Conservation (phyloP, 352 stramenopile genomes). For the Blastocystis hominis region DNA sequence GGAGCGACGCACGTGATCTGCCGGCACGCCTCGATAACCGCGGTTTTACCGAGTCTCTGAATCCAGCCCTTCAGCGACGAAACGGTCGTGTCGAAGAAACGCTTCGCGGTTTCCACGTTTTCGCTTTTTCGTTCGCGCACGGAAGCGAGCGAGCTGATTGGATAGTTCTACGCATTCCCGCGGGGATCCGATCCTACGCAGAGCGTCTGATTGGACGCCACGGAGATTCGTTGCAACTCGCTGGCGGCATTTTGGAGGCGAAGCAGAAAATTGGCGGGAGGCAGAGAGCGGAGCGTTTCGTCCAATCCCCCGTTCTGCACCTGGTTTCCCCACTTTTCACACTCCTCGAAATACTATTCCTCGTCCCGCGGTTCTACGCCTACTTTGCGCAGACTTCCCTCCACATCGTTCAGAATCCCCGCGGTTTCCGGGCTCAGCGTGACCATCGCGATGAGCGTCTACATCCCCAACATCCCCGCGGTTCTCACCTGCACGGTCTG, state of each 20-base stretch:
- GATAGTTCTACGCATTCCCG: not conserved
- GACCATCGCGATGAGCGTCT: not conserved
- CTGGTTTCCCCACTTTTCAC: not conserved
- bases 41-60: not conserved
- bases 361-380: not conserved
- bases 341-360: not conserved
- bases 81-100: not conserved
- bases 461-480: not conserved
- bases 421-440: not conserved
- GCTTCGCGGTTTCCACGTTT: not conserved
- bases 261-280: not conserved
- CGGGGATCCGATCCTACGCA: not conserved
- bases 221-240: not conserved
- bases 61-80: not conserved
- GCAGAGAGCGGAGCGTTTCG: not conserved
- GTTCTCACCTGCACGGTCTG: not conserved
- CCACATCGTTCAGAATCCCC: not conserved
- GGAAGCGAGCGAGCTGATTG: not conserved
- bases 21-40: not conserved
- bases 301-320: not conserved
- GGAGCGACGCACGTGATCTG: not conserved
- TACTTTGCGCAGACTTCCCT: not conserved
- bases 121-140: not conserved
- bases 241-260: not conserved
- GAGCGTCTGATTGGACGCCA: not conserved